Evolutionary conservation across 2,329 filamentous ascomycete genomes (phyloP).

Genomic region (Clonostachys sp.): DNA sequence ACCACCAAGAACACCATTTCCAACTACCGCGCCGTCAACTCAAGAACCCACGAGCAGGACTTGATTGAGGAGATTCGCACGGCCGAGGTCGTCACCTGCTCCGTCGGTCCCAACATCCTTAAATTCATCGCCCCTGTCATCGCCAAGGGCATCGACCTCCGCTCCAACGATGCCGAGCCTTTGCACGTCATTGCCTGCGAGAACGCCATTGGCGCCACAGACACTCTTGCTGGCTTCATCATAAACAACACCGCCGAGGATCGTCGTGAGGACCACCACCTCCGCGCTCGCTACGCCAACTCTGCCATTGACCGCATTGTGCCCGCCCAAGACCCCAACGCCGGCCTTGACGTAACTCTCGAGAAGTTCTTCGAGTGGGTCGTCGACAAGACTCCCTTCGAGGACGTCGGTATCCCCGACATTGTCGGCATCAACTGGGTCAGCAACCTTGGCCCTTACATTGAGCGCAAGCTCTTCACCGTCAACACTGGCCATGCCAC

Average conservation of each 20-base stretch:
- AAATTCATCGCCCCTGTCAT: conserved; percentile 96
- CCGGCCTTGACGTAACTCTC: conserved; percentile 86
- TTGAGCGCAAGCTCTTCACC: conserved; percentile 98
- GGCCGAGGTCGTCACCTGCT: conserved; percentile 91
- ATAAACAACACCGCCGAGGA: conserved; percentile 68
- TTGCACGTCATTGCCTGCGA: conserved; percentile 95
- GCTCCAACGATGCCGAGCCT: conserved; percentile 59
- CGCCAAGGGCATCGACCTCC: conserved; percentile 84
- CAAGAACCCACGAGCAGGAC: conserved; percentile 75
- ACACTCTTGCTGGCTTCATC: conserved; percentile 79
- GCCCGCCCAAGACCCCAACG: conserved; percentile 75
- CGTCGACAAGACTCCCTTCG: conserved; percentile 83
- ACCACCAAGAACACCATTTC: conserved; percentile 79
- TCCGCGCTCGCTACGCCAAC: conserved; percentile 88
- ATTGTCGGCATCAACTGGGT: conserved; percentile 94
- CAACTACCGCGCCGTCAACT: conserved; percentile 97
- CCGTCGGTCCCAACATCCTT: conserved; percentile 92
- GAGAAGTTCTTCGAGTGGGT: conserved; percentile 99
- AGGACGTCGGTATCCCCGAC: conserved; percentile 56
- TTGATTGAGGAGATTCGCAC: conserved; percentile 81
- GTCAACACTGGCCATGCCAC: conserved; percentile 98
- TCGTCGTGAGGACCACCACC: conserved; percentile 62
- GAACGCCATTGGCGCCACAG: conserved; percentile 93
- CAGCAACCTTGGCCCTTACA: conserved; percentile 85
- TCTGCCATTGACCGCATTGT: conserved; percentile 98